Percentiles rank a stretch among this genome's conserved stretches.
Conservation (phyloP, 1,284 basidiomycete genomes). For the Cerrena zonata region DNA sequence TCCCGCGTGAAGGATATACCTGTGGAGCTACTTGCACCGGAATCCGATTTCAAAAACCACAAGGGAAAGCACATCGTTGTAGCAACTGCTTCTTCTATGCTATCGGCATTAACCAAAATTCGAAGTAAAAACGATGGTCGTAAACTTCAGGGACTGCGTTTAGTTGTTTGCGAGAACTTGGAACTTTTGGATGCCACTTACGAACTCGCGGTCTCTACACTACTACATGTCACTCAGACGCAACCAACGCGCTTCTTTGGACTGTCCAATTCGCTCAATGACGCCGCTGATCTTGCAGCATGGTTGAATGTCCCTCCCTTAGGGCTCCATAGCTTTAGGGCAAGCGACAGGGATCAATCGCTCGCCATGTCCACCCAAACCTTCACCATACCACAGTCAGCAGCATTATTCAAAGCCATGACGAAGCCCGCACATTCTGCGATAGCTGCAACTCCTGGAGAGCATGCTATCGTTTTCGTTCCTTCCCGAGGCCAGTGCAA, state of each 20-base stretch:
- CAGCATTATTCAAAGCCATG: slow-evolving; percentile 87
- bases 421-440: slow-evolving; percentile 82
- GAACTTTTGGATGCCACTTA: slow-evolving; percentile 81
- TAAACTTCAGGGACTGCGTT: slow-evolving; percentile 37
- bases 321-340: slow-evolving; percentile 74
- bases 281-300: slow-evolving; percentile 72
- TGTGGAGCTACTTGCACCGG: slow-evolving; percentile 36
- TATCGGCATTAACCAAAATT: slow-evolving; percentile 31
- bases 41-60: slow-evolving; percentile 29
- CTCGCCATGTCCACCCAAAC: slow-evolving; percentile 67
- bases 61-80: slow-evolving; percentile 46
- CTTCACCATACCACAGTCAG: slow-evolving; percentile 84
- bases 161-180: slow-evolving; percentile 82
- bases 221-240: slow-evolving; percentile 58
- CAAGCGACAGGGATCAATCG: slow-evolving; percentile 79
- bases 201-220: slow-evolving; percentile 74
- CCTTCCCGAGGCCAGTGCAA: slow-evolving; percentile 81
- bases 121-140: slow-evolving; percentile 14
- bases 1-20: slow-evolving; percentile 36
- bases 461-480: slow-evolving; percentile 80
- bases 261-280: slow-evolving; percentile 73
- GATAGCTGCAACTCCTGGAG: slow-evolving; percentile 41
- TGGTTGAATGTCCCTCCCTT: slow-evolving; percentile 77
- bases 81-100: slow-evolving; percentile 47
- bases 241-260: slow-evolving; percentile 73